These are phyloP conservation scores for Heterobasidion annosum DNA, from an alignment of 1,284 basidiomycete species.

Conservation along the genomic window DNA sequence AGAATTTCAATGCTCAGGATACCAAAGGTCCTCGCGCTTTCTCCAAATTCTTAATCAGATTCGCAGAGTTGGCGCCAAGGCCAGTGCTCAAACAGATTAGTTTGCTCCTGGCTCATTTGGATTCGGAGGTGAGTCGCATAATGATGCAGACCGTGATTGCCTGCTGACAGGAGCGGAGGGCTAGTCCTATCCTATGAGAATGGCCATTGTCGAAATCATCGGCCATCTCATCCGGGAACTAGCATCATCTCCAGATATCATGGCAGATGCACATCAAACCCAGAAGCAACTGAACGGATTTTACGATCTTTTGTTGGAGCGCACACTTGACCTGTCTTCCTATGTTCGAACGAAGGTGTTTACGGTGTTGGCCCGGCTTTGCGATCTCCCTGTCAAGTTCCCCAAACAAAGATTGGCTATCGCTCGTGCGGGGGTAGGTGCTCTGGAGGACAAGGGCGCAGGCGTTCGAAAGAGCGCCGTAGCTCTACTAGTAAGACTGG, in stretches of 20 bases:
- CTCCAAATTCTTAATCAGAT: conserved; percentile 77
- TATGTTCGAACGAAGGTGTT: conserved; percentile 91
- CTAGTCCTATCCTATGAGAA: conserved; percentile 92
- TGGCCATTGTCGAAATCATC: conserved; percentile 84
- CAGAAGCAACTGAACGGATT: conserved; percentile 81
- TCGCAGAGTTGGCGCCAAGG: conserved; percentile 81
- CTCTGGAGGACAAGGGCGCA: conserved; percentile 87
- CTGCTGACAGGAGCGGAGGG: neutral
- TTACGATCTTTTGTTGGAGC: conserved; percentile 79
- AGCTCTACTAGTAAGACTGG: conserved; percentile 67
- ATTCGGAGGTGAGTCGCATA: conserved; percentile 69
- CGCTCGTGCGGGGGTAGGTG: conserved; percentile 67
- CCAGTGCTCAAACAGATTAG: conserved; percentile 87
- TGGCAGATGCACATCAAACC: conserved; percentile 46
- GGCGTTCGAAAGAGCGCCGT: conserved; percentile 84
- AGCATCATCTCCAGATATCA: conserved; percentile 45
- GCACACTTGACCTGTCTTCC: conserved; percentile 82
- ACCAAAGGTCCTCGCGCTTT: conserved; percentile 85
- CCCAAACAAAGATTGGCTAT: conserved; percentile 80
- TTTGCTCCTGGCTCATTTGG: conserved; percentile 77
- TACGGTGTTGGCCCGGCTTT: conserved; percentile 63
- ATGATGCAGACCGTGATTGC: neutral
- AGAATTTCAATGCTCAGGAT: conserved; percentile 75
- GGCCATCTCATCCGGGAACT: conserved; percentile 77
- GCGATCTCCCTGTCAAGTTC: conserved; percentile 74